A percentile compares a stretch with the other conserved stretches of the same genome.
Conservation (phyloP, 1,284 basidiomycete genomes). For the Pseudozyma hubeiensis region DNA sequence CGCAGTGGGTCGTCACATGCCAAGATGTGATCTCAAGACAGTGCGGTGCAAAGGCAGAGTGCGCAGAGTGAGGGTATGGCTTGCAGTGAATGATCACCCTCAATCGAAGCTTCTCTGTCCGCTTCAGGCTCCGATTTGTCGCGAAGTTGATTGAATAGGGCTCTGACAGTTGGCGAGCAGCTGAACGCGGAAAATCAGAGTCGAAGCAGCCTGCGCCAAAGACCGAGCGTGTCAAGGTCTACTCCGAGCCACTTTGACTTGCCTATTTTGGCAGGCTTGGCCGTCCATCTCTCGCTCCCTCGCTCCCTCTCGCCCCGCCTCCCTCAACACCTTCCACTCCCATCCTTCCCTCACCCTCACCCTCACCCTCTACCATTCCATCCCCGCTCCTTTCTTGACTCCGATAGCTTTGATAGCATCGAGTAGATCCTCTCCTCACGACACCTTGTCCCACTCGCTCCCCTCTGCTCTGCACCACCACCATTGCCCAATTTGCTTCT, state of each 20-base stretch:
- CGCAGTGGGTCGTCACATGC: background rate
- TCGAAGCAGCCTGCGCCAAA: conserved; percentile 11
- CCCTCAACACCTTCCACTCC: background rate
- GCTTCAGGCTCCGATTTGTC: too few relatives aligned
- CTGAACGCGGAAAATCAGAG: too few relatives aligned
- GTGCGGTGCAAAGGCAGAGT: background rate
- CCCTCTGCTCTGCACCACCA: conserved; percentile 5
- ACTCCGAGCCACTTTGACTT: conserved; percentile 10
- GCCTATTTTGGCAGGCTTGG: too few relatives aligned
- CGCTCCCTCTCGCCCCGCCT: background rate
- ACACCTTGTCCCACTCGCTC: conserved; percentile 1
- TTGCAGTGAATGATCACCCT: too few relatives aligned
- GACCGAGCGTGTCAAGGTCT: conserved; percentile 19
- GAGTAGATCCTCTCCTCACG: background rate
- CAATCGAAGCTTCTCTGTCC: too few relatives aligned
- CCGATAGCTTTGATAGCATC: conserved; percentile 50
- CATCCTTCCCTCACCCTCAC: background rate
- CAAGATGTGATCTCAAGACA: conserved; percentile 10
- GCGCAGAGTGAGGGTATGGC: too few relatives aligned
- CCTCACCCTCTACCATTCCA: background rate
- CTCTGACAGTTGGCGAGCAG: too few relatives aligned
- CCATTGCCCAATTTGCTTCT: conserved; percentile 5
- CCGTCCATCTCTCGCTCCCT: too few relatives aligned
- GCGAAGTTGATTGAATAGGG: too few relatives aligned
- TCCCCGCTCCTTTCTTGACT: conserved; percentile 1